Evolutionary conservation across 2,329 filamentous ascomycete species (phyloP).

Genomic region (Pseudogymnoascus sp.): DNA sequence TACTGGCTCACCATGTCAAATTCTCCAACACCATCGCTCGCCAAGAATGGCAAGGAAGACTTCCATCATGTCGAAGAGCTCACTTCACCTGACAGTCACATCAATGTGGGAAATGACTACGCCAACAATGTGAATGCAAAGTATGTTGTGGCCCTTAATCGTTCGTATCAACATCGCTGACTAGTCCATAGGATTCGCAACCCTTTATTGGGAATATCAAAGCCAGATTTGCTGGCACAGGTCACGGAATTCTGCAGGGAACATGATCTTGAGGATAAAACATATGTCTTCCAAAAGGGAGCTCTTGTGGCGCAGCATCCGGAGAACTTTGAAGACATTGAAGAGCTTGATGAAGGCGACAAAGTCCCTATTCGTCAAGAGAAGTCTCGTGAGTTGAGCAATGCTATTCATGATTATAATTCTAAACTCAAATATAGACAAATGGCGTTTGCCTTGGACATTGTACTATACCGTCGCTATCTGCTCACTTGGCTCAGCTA

Average conservation of each 20-base stretch:
- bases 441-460: constrained; percentile 54
- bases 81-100: constrained; percentile 1
- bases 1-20: constrained; percentile 14
- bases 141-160: constrained; percentile 13
- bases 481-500: constrained; percentile 60
- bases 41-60: constrained; percentile 14
- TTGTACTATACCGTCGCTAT: constrained; percentile 58
- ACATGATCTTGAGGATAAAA: constrained; percentile 48
- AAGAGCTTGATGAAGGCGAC: background rate
- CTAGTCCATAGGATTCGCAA: constrained; percentile 26
- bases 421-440: constrained; percentile 53
- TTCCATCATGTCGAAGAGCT: background rate
- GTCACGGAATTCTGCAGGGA: constrained; percentile 39
- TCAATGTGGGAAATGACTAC: constrained; percentile 18
- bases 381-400: constrained; percentile 6
- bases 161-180: background rate
- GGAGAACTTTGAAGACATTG: background rate
- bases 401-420: constrained; percentile 30
- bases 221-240: constrained; percentile 40
- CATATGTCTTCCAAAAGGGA: constrained; percentile 50
- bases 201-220: constrained; percentile 39
- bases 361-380: background rate
- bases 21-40: constrained; percentile 14
- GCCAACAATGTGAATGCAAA: constrained; percentile 29
- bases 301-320: constrained; percentile 44